Conservation (phyloP, 352 stramenopile species). For the Phytophthora pistaciae region DNA sequence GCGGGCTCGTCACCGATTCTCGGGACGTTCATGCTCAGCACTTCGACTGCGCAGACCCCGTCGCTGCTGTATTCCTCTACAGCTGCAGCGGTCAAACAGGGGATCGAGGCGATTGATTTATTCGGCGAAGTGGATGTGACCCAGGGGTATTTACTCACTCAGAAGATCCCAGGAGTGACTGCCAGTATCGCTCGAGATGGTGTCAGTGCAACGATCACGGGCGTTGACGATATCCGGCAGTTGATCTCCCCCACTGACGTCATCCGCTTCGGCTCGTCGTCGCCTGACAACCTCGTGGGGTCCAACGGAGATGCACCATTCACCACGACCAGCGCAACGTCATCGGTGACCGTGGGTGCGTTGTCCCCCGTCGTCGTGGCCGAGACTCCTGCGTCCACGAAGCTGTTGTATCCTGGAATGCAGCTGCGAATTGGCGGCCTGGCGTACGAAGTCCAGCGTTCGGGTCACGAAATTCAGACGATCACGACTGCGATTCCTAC, state of each 20-base stretch:
- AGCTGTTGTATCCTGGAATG: constrained; percentile 83
- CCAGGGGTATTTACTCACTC: constrained; percentile 53
- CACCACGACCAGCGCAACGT: constrained; percentile 55
- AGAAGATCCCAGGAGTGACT: constrained; percentile 63
- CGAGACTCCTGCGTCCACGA: constrained; percentile 40
- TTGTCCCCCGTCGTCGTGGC: constrained; percentile 62
- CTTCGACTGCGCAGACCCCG: constrained; percentile 48
- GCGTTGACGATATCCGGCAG: constrained; percentile 69
- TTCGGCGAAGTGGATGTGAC: constrained; percentile 79
- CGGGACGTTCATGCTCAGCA: constrained; percentile 63
- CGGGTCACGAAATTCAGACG: constrained; percentile 92
- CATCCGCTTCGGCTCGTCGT: constrained; percentile 65
- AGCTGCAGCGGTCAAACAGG: constrained; percentile 66
- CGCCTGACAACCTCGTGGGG: constrained; percentile 48
- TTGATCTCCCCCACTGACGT: constrained; percentile 69
- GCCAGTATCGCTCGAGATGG: constrained; percentile 67
- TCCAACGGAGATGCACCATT: constrained; percentile 75
- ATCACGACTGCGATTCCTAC: constrained; percentile 52
- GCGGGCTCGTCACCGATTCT: constrained; percentile 59
- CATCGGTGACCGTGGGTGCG: constrained; percentile 36
- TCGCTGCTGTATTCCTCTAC: constrained; percentile 65
- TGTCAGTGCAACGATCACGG: constrained; percentile 46
- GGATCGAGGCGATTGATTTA: constrained; percentile 78
- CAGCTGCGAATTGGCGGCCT: constrained; percentile 89
- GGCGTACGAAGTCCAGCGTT: constrained; percentile 89